phyloP scores from a whole-genome alignment of 2,329 filamentous ascomycete species.

The Lasiodiplodia theobromae region DNA sequence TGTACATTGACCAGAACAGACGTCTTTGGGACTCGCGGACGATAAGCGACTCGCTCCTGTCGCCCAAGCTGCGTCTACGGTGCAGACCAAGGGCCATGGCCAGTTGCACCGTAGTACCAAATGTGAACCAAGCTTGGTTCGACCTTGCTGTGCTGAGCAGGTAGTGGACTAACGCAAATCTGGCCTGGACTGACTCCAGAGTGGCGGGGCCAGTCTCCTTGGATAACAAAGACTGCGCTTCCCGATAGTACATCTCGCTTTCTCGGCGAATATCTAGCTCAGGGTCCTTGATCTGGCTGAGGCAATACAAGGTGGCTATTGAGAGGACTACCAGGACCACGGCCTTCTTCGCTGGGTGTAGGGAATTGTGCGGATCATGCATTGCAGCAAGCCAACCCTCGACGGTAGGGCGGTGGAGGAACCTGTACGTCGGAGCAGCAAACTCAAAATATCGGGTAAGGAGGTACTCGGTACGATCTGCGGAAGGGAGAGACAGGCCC shows the following conservation, averaged over 20 bases:
- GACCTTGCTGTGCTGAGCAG: slow-evolving; percentile 65
- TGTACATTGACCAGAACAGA: slow-evolving; percentile 70
- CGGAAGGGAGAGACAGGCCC: neutral
- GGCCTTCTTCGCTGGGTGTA: slow-evolving; percentile 46
- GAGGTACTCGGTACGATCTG: slow-evolving; percentile 37
- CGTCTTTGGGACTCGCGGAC: slow-evolving; percentile 62
- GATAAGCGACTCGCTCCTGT: slow-evolving; percentile 36
- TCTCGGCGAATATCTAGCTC: slow-evolving; percentile 38
- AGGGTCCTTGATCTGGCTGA: slow-evolving; percentile 4
- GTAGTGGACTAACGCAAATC: slow-evolving; percentile 65
- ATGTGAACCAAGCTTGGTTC: slow-evolving; percentile 68
- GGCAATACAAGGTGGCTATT: slow-evolving; percentile 50
- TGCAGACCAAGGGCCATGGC: slow-evolving; percentile 51
- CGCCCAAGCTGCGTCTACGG: slow-evolving; percentile 14
- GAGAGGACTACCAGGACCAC: slow-evolving; percentile 49
- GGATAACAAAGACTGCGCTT: slow-evolving; percentile 53
- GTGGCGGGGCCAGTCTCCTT: slow-evolving; percentile 61
- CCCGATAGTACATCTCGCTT: slow-evolving; percentile 54
- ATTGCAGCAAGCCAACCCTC: slow-evolving; percentile 52
- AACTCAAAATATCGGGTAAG: slow-evolving; percentile 66
- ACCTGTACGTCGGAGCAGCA: slow-evolving; percentile 66
- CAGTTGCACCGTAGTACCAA: slow-evolving; percentile 64
- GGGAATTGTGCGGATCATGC: slow-evolving; percentile 37
- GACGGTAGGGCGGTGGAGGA: slow-evolving; percentile 63
- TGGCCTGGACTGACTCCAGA: slow-evolving; percentile 64